Evolutionary conservation across 2,329 filamentous ascomycete species (phyloP), one percentile per base, ranked within the genome.

Genomic region (Colletotrichum plurivorum): DNA sequence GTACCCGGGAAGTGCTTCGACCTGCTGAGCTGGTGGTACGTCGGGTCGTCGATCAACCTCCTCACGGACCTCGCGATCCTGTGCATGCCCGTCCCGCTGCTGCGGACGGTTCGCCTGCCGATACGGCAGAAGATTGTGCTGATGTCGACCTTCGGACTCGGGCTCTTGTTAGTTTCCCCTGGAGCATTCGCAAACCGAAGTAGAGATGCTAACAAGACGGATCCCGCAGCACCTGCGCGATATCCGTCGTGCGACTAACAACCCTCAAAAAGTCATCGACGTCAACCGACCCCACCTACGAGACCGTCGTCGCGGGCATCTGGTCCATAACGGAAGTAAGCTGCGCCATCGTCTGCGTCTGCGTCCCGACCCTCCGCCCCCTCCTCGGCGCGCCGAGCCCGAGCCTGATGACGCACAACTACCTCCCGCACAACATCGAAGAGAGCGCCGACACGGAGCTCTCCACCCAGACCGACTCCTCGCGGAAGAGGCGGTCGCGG

Each of bases 241-340:
- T 76, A 36, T 76, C 75, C 13, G 70, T 75, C 16, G 8, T 81
- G 46, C 77, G 79, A 61, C 73, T 79, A 59, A 76, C 73, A 1
- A 77, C 75, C 3, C 76, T 81, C 43, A 61, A 70, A 56, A 71
- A 74, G 16, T 73, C 75, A 4, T 73, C 76, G n/a, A 71, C 49
- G 6, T 74, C 76, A 4, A 69, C 63, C n/a, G 80, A 81, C 55
- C 49, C 71, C 0, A 80, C 79, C 1, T 82, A 75, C 70, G 74
- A 81, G 46, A 77, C 75, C 6, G 79, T 78, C 16, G 45, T 67
- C 0, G 46, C 57, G 9, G 58, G 56, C 1, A 76, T 78, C 66
- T 82, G 81, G 79, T 82, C 80, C 9, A 76, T 81, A 53, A 77
- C 81, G 63, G 81, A 83, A 69, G 76, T 81, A 56, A 79, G 79